These are phyloP conservation scores for Strobilomyces dryophilus DNA, from an alignment of 768 basidiomycete genomes.

Conservation along the genomic window DNA sequence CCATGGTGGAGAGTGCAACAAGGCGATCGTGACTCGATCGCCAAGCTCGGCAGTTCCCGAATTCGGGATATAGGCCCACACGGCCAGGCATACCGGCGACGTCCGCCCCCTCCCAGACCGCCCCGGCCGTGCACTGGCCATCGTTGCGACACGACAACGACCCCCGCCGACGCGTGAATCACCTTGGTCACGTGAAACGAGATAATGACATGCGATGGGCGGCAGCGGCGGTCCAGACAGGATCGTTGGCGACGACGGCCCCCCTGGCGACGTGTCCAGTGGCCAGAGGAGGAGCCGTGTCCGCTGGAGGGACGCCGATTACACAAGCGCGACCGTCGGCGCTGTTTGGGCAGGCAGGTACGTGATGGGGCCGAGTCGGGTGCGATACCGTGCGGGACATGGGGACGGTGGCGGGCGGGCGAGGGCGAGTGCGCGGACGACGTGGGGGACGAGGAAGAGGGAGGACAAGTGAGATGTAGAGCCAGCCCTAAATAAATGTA, in stretches of 20 bases:
- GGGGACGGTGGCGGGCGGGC: neutral
- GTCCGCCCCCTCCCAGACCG: neutral
- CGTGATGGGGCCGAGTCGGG: conserved; percentile 6
- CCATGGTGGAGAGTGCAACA: conserved; percentile 6
- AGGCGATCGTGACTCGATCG: conserved; percentile 4
- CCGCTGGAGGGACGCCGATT: conserved; percentile 3
- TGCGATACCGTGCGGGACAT: neutral
- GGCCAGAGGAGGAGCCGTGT: neutral
- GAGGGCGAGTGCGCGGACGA: neutral
- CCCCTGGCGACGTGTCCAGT: conserved; percentile 4
- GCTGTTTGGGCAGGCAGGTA: neutral
- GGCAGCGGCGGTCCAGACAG: neutral
- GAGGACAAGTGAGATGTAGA: conserved; percentile 5
- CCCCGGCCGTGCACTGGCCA: neutral
- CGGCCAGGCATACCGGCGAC: neutral
- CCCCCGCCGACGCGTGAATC: conserved; percentile 6
- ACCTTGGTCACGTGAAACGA: conserved; percentile 22
- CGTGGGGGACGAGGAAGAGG: neutral
- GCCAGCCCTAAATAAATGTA: conserved; percentile 37
- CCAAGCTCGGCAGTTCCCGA: conserved; percentile 15
- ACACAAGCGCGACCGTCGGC: neutral
- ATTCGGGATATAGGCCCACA: conserved; percentile 1
- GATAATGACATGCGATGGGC: conserved; percentile 20
- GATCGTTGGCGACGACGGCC: conserved; percentile 13
- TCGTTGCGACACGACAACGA: conserved; percentile 6